Evolutionary conservation across 208 protist genomes (phyloP), one percentile per base, ranked within the genome.

Genomic region (Phytomonas francai): DNA sequence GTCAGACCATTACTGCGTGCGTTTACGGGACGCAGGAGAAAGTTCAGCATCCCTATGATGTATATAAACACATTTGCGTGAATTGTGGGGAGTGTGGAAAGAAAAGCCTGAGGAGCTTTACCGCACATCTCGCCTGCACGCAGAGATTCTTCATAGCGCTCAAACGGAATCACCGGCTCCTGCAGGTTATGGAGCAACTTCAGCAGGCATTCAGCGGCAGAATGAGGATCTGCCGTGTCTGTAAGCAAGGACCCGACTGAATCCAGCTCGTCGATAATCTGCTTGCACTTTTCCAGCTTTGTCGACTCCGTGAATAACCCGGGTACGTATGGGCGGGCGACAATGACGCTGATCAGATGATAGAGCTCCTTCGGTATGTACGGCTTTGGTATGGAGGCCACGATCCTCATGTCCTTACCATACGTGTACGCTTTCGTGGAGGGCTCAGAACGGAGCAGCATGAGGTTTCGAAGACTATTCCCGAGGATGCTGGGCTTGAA

Each of bases 291-390:
- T 14, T 85, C 84, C 33, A 59, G 61, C 65, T 80, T 73, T 32
- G 68, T 57, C 45, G 78, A 78, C 42, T 73, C 68, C 0, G 74
- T 83, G 77, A 96, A 96, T n/a, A 94, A 77, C 30, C 79, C 78
- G 0, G 78, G 68, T 58, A 79, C 71, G 28, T 70, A 66, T 22
- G 85, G 79, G 58, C 83, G 74, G 34, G 75, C 68, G 27, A 72
- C 81, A 27, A 93, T 71, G 19, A 80, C 85, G 65, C 94, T 81
- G 59, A 76, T 80, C 25, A 94, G 61, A 63, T 79, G 82, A 87
- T 88, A 97, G 32, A 94, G 64, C 74, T 97, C 88, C 77, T 97
- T 97, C n/a, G 88, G 87, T 11, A 97, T 57, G 58, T 91, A 79
- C 30, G 87, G 86, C 29, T 76, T 71, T 67, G 81, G 65, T 30